Evolutionary conservation across 1,284 basidiomycete genomes (phyloP), one percentile per base, ranked within the genome.

Genomic region (Tetrapyrgos nigripes): DNA sequence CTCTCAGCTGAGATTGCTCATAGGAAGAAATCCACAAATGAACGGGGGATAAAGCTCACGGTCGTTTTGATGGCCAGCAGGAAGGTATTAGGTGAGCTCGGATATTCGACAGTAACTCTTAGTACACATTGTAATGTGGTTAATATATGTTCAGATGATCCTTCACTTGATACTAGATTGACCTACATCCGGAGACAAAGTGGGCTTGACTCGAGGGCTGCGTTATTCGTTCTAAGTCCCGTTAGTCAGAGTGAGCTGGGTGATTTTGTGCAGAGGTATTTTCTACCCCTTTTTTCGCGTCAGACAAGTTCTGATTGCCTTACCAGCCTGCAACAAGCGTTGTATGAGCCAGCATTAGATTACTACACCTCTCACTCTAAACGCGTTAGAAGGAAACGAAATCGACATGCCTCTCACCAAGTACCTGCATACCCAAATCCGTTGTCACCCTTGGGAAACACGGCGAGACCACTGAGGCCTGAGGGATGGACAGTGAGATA

Each of bases 401-500:
- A 93, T 59, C 80, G 92, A 23, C 87, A 89, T 71, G 37, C 37
- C 5, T 80, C 86, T 1, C 85, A 90, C 67, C 68, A 78, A 29
- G 58, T 76, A 9, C 76, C 80, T 11, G 71, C 81, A 1, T 83
- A 83, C 67, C 75, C 75, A 17, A 75, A 79, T 61, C 76, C 84
- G 37, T 62, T 83, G 57, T 70, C 79, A 53, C 73, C 81, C 21
- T 60, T 83, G 19, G 81, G 78, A 17, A 74, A 75, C 49, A 70
- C 79, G 11, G 68, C 81, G 2, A 81, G 89, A 24, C 86, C 89
- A 1, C 75, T 98, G 5, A 79, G 90, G 17, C 83, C 91, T 0
- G 91, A 95, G 72, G 96, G 97, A 0, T 98, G 97, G 96, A 92
- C 89, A 0, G 93, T 97, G n/a, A 81, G 97, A 21, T 96, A 97